Percentiles rank a stretch among this genome's conserved stretches.
Conservation (phyloP, 768 basidiomycete genomes). For the Boletus barrowsii region DNA sequence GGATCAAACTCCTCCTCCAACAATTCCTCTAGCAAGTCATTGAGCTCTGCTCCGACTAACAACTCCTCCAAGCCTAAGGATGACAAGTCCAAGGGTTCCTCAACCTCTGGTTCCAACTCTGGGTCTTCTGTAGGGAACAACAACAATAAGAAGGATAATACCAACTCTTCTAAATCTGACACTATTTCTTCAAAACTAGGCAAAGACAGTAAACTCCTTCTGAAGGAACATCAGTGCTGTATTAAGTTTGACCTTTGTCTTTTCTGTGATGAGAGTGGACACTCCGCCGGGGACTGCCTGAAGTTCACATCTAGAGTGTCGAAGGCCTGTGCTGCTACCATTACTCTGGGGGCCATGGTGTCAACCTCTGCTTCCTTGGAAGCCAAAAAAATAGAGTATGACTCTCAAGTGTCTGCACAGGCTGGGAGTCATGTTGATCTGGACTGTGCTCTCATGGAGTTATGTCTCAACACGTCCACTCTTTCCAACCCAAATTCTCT, state of each 20-base stretch:
- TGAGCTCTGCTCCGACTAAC: not conserved
- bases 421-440: too few species aligned
- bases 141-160: not conserved
- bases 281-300: not conserved
- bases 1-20: too few species aligned
- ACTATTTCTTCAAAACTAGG: not conserved
- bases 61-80: not conserved
- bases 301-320: not conserved
- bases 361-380: not conserved
- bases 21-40: too few species aligned
- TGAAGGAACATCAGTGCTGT: not conserved
- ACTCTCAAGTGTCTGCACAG: not conserved
- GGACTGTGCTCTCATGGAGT: too few species aligned
- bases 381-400: not conserved
- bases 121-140: not conserved
- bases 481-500: too few species aligned
- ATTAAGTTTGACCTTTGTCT: too few species aligned
- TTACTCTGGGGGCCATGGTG: too few species aligned
- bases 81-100: not conserved
- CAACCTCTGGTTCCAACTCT: not conserved
- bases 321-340: not conserved
- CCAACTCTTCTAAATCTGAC: not conserved
- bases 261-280: too few species aligned
- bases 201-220: not conserved
- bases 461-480: not conserved